Base-by-base conservation (phyloP, 2,329 filamentous ascomycete species). In the Aspergillus novoparasiticus region DNA sequence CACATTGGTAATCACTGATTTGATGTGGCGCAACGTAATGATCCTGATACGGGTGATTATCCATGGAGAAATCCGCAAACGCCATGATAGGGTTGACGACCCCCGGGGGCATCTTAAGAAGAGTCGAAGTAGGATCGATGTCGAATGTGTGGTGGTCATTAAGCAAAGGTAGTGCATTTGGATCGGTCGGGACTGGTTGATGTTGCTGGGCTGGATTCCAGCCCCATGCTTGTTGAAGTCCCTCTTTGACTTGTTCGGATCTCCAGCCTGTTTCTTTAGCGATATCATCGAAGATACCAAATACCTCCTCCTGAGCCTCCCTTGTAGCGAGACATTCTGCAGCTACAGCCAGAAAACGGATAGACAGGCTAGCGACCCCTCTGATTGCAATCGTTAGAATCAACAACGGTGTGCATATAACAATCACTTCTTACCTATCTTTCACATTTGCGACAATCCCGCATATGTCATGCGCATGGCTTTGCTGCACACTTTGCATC, bases 371-470 rank as follows among this genome's bases (percentile, higher is more conserved):
- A 11, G 90, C 88, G 36, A 97, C 88, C 32, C 91, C 92, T 30
- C 85, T 85, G 63, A 16, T 26, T 19, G 32, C 6, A 21, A 21
- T 59, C 32, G 50, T 63, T 16, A 57, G 28, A 9, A 14, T 23
- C 4, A 30, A 9, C n/a, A 9, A n/a, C 4, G 1, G 8, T 16
- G 43, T 48, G 5, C 3, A 6, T 10, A 9, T 23, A 10, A 6
- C 14, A 34, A 14, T 11, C 12, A 73, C 79, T 69, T 73, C 80
- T 69, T 73, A 85, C 82, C 87, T 85, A 73, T 96, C 93, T 71
- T 93, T 91, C 58, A 90, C 88, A 73, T 96, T 93, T 2, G 92
- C 91, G 28, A 92, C 89, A 65, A 98, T 96, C 16, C 94, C 94
- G 73, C 94, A 97, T 28, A 96, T 90, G 74, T 94, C 90, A 68